A percentile compares a stretch with the other conserved stretches of the same genome.
Evolutionary conservation across 805 yeast genomes (phyloP).

Genomic region (Teunomyces pallodes): DNA sequence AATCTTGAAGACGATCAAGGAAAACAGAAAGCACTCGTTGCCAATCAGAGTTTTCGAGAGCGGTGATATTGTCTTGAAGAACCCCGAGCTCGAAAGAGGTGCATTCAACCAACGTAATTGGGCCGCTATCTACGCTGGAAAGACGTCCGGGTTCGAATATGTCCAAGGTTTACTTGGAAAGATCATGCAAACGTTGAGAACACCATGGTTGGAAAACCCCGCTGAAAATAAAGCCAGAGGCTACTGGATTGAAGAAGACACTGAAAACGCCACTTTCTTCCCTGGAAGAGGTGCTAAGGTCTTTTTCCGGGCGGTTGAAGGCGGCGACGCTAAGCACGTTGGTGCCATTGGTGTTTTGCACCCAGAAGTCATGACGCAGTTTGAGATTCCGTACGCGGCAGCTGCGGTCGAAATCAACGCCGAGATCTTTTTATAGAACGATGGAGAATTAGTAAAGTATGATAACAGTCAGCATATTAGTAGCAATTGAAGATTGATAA

Average conservation of each 20-base stretch:
- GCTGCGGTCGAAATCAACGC: conserved; percentile 88
- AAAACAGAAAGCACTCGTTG: conserved; percentile 91
- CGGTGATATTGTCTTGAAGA: conserved; percentile 91
- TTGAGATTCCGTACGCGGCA: conserved; percentile 91
- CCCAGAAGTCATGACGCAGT: conserved; percentile 84
- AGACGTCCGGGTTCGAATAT: conserved; percentile 89
- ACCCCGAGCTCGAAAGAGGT: conserved; percentile 75
- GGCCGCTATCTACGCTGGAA: conserved; percentile 93
- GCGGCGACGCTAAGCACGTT: conserved; percentile 54
- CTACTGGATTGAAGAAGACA: conserved; percentile 78
- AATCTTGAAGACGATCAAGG: conserved; percentile 88
- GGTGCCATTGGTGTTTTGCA: conserved; percentile 94
- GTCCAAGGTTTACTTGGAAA: conserved; percentile 95
- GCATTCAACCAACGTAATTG: conserved; percentile 92
- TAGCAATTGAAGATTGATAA: too few species aligned
- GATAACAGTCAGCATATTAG: too few species aligned
- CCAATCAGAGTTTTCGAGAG: conserved; percentile 95
- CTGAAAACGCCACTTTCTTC: conserved; percentile 71
- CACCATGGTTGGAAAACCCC: conserved; percentile 70
- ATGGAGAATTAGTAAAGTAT: too few species aligned
- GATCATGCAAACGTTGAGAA: conserved; percentile 93
- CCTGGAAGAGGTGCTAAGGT: conserved; percentile 97
- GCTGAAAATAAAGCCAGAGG: conserved; percentile 60
- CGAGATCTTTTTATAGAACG: conserved; percentile 69
- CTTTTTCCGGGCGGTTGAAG: conserved; percentile 64